Evolutionary conservation across 2,329 filamentous ascomycete species (phyloP), one percentile per base, ranked within the genome.

Genomic region (Ophiostoma sp.): DNA sequence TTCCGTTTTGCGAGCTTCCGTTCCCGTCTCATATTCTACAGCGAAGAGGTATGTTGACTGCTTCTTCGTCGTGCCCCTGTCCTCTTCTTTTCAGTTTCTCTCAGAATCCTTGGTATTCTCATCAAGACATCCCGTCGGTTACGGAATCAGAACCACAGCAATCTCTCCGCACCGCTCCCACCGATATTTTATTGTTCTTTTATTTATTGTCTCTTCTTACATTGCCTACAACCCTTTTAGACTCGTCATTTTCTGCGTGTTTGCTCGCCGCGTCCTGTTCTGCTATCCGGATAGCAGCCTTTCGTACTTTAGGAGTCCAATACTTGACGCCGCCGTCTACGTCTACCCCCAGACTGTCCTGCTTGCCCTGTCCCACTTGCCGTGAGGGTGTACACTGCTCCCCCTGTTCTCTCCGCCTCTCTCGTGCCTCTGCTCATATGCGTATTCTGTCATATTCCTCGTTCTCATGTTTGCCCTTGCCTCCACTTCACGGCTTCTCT

Each of bases 201-300:
- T 6, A 7, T 44, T 44, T 44, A 44, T 44, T 44, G 42, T 44
- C 42, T 44, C 7, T 44, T 44, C 11, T 44, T 55, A 27, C 27
- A 55, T 55, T 55, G 49, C 3, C 49, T 55, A 9, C 49, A 27
- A 4, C 27, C 5, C 11, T 49, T 60, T 60, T 16, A 60, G 55
- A 60, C 55, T 60, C 27, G 55, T 60, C 55, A 60, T 60, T 60
- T 60, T 60, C 27, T 38, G 8, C 4, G 27, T 60, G 55, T 60
- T 60, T 60, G 55, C 27, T 60, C 55, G 27, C 27, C 49, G 18
- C 55, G 55, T 60, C 12, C 55, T 18, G 55, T 60, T 38, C 7
- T 60, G 14, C 55, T 14, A 60, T 16, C 55, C 27, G 27, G 27
- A 27, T 27, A 44, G 27, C 55, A 60, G 55, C 27, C 36, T 5